Evolutionary conservation across 768 basidiomycete species (phyloP), one percentile per base, ranked within the genome.

Genomic region (Artomyces pyxidatus): DNA sequence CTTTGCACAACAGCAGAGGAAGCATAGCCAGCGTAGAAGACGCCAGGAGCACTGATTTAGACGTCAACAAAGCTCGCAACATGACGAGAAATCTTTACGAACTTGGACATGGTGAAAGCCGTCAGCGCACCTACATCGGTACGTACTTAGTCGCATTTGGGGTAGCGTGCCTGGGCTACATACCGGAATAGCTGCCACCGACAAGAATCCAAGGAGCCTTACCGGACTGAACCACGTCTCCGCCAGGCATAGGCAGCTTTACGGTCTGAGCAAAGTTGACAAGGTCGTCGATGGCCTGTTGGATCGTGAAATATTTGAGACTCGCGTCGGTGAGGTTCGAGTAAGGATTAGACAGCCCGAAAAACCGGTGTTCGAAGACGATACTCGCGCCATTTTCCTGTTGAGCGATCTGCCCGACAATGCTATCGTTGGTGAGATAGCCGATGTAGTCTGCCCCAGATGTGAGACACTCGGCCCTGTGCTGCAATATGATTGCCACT

Each of bases 221-320:
- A 38, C 71, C 70, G 1, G 84, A 81, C n/a, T 72, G 74, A 12
- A 87, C 68, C 23, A 75, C 62, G 55, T 80, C 71, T 4, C 84
- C 82, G 47, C 74, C 73, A 0, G 82, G 81, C 77, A 82, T 81
- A 2, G 85, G 80, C 21, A 87, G 72, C 26, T 74, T 63, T 14
- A 77, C 84, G 50, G 76, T 84, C 54, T 80, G 70, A 16, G 81
- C 73, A 57, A 88, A 88, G 62, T 81, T 83, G 14, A 71, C 82
- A 30, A 86, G 63, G 57, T 88, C 85, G 43, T 85, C 79, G 53
- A 85, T 78, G 9, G 83, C 81, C 65, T 88, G 85, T 59, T 85
- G 80, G 41, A 88, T 73, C 1, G 82, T 86, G 60, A 81, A 81
- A 11, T 77, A 55, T 40, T 66, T 63, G 38, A 88, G 65, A 58